Conservation (phyloP, 2,329 filamentous ascomycete species). For the Septoria petroselini region DNA sequence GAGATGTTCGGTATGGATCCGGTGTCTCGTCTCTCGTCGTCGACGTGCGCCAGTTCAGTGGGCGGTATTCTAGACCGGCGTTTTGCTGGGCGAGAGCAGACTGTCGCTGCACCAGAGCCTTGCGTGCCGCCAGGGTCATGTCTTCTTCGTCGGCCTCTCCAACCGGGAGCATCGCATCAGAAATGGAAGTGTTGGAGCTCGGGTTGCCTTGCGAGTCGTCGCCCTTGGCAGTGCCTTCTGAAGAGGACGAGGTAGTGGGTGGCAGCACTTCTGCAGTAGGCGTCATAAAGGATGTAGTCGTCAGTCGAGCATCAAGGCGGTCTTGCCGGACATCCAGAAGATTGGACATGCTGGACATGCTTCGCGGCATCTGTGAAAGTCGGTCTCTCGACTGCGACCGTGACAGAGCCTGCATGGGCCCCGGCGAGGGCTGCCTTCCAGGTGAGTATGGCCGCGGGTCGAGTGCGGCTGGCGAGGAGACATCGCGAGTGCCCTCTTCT, state of each 20-base stretch:
- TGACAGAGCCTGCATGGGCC: conserved; percentile 21
- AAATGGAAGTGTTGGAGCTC: conserved; percentile 23
- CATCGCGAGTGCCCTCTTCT: conserved; percentile 11
- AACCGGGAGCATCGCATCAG: conserved; percentile 17
- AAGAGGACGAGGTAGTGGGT: conserved; percentile 19
- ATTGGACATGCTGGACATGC: conserved; percentile 29
- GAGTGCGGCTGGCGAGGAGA: background rate
- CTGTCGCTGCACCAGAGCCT: conserved; percentile 38
- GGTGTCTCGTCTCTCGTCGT: conserved; percentile 6
- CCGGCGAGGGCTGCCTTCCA: background rate
- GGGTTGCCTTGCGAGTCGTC: conserved; percentile 17
- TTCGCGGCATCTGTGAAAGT: conserved; percentile 28
- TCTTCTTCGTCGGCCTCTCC: conserved; percentile 56
- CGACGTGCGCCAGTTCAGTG: conserved; percentile 11
- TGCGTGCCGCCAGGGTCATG: conserved; percentile 66
- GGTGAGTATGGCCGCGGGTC: conserved; percentile 9
- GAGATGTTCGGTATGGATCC: conserved; percentile 1
- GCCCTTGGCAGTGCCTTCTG: conserved; percentile 6
- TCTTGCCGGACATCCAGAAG: conserved; percentile 56
- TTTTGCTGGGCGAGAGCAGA: conserved; percentile 12
- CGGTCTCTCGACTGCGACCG: conserved; percentile 4
- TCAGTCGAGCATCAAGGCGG: conserved; percentile 46
- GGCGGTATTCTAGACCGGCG: conserved; percentile 7
- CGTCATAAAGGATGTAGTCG: conserved; percentile 40
- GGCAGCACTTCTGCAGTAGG: conserved; percentile 33